phyloP scores from a whole-genome alignment of 2,329 filamentous ascomycete species.

The Blastomyces emzantsi region DNA sequence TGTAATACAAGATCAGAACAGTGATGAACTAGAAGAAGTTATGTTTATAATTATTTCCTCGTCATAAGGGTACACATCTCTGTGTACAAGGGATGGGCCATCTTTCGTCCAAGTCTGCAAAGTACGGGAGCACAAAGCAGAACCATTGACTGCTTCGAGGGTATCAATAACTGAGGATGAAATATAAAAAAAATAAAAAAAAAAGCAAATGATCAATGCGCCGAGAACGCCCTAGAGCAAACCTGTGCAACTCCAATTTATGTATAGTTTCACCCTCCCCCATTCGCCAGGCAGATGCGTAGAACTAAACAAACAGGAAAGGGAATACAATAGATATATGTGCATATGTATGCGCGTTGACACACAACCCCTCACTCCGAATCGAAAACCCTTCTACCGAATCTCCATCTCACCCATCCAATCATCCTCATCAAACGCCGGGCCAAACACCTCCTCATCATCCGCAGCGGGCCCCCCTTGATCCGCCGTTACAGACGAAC shows the following conservation, averaged over 20 bases:
- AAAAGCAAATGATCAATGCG: not conserved
- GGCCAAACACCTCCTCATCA: constrained; percentile 19
- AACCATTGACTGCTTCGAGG: not conserved
- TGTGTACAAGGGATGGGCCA: not conserved
- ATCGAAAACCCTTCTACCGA: constrained; percentile 23
- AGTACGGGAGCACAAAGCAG: no score
- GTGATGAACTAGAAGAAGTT: not conserved
- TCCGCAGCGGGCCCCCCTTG: constrained; percentile 14
- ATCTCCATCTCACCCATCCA: constrained; percentile 44
- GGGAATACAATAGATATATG: not conserved
- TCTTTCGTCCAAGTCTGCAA: not conserved
- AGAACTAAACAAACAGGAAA: not conserved
- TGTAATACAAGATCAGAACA: not conserved
- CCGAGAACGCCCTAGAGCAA: not conserved
- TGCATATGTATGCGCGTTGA: not conserved
- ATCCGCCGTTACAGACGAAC: constrained; percentile 3
- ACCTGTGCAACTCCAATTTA: not conserved
- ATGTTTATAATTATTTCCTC: not conserved
- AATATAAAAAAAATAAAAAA: not conserved
- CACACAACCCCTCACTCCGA: not conserved
- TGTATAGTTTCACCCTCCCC: not conserved
- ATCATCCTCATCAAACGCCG: constrained; percentile 36
- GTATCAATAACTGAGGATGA: not conserved
- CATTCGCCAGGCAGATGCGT: not conserved
- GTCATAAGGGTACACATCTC: not conserved